Evolutionary conservation across 306 rosid species (phyloP).

Genomic region (Acacia melanoxylon): DNA sequence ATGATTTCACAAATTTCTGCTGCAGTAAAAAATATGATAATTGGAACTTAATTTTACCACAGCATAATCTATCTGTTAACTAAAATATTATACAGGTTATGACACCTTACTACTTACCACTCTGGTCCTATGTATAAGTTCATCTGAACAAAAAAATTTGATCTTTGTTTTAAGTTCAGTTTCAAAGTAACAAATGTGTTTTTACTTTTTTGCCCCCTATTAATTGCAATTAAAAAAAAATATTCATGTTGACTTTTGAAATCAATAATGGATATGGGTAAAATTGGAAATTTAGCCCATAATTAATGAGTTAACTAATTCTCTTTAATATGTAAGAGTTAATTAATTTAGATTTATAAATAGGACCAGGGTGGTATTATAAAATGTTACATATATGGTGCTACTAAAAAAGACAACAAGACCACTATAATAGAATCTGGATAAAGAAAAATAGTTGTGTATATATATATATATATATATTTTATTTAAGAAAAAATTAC

Average conservation of each 20-base stretch:
- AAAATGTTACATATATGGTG: background rate
- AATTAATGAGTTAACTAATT: too few relatives aligned
- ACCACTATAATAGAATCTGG: constrained; percentile 27
- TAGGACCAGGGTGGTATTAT: too few relatives aligned
- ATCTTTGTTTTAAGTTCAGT: too few relatives aligned
- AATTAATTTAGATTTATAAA: background rate
- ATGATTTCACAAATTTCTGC: background rate
- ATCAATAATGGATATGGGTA: too few relatives aligned
- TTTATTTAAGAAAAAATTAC: background rate
- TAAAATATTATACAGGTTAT: background rate
- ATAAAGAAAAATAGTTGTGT: constrained; percentile 8
- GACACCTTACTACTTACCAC: background rate
- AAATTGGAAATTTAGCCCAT: too few relatives aligned
- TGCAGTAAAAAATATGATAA: background rate
- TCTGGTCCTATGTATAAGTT: too few relatives aligned
- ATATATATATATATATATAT: too few relatives aligned
- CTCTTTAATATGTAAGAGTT: background rate
- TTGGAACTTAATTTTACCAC: background rate
- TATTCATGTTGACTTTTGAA: too few relatives aligned
- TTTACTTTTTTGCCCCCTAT: too few relatives aligned
- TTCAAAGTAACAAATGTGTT: too few relatives aligned
- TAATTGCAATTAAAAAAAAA: too few relatives aligned
- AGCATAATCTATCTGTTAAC: background rate
- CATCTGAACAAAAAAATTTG: too few relatives aligned
- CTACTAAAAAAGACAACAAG: background rate